A percentile compares a stretch with the other conserved stretches of the same genome.
Conservation (phyloP, 768 basidiomycete genomes). For the Mycena polygramma region DNA sequence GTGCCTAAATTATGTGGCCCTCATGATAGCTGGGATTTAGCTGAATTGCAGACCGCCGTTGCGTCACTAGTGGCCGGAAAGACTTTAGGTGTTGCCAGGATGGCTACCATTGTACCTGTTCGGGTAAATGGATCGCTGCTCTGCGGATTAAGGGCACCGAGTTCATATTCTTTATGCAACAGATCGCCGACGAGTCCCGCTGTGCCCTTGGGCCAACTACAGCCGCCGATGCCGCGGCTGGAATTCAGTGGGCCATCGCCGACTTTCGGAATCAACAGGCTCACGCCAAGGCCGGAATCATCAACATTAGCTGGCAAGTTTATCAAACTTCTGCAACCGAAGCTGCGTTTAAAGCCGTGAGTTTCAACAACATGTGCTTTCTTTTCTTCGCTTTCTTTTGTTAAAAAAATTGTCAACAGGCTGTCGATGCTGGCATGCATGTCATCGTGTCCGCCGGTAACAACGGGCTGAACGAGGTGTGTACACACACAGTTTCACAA, state of each 20-base stretch:
- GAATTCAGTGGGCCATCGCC: neutral
- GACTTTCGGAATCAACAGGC: neutral
- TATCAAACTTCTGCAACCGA: neutral
- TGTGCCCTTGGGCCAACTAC: neutral
- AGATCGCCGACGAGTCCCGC: neutral
- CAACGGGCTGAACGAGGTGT: neutral
- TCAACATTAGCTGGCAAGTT: slow-evolving; percentile 10
- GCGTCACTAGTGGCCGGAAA: slow-evolving; percentile 4
- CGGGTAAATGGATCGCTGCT: neutral
- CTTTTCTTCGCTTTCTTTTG: neutral
- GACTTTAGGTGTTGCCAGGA: neutral
- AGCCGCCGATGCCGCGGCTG: neutral
- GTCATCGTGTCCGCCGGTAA: slow-evolving; percentile 2
- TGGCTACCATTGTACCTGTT: slow-evolving; percentile 11
- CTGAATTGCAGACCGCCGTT: slow-evolving; percentile 1
- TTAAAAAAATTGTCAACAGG: neutral
- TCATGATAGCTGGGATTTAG: neutral
- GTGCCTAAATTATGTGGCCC: neutral
- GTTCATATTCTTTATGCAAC: neutral
- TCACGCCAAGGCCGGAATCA: slow-evolving; percentile 2
- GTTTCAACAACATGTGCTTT: neutral
- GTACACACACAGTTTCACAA: neutral
- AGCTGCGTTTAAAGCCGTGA: neutral
- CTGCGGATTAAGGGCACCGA: neutral
- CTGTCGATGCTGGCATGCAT: neutral